Percentiles rank a stretch among this genome's conserved stretches.
These are phyloP conservation scores for Toxoplasma gondii DNA, from an alignment of 169 alveolate species.

Conservation along the genomic window DNA sequence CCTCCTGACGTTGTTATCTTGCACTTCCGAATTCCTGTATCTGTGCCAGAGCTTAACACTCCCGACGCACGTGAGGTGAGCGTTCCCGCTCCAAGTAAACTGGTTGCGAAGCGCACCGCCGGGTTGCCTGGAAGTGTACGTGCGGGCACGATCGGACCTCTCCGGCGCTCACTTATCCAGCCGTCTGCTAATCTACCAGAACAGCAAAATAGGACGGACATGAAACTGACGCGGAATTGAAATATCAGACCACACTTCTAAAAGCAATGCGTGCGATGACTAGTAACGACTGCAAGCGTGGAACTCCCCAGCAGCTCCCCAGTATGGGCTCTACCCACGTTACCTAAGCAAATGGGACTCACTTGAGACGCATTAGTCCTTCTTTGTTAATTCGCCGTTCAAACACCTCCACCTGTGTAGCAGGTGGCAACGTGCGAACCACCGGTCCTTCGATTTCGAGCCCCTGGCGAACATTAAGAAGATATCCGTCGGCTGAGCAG, in stretches of 20 bases:
- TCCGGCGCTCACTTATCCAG: slow-evolving; percentile 63
- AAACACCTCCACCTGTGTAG: slow-evolving; percentile 65
- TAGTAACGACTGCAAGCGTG: too few relatives aligned
- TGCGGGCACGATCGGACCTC: not conserved
- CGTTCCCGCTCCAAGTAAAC: not conserved
- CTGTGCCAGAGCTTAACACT: not conserved
- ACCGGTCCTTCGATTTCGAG: slow-evolving; percentile 67
- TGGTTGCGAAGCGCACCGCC: not conserved
- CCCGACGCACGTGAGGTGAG: not conserved
- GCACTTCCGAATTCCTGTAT: not conserved
- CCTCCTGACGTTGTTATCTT: not conserved
- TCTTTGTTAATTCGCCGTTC: slow-evolving; percentile 63
- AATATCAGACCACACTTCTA: too few relatives aligned
- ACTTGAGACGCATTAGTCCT: slow-evolving; percentile 67
- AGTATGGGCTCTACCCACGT: too few relatives aligned
- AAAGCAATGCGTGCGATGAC: too few relatives aligned
- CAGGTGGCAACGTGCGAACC: slow-evolving; percentile 66
- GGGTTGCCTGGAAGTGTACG: not conserved
- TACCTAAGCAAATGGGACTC: not conserved
- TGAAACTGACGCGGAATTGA: too few relatives aligned
- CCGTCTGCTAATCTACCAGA: slow-evolving; percentile 55
- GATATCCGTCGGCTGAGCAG: slow-evolving; percentile 62
- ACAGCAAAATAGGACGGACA: not conserved
- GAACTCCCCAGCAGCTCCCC: too few relatives aligned
- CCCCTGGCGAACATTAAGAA: slow-evolving; percentile 55